Evolutionary conservation across 73 alveolate genomes (phyloP), one percentile per base, ranked within the genome.

Genomic region (Symbiodinium natans): DNA sequence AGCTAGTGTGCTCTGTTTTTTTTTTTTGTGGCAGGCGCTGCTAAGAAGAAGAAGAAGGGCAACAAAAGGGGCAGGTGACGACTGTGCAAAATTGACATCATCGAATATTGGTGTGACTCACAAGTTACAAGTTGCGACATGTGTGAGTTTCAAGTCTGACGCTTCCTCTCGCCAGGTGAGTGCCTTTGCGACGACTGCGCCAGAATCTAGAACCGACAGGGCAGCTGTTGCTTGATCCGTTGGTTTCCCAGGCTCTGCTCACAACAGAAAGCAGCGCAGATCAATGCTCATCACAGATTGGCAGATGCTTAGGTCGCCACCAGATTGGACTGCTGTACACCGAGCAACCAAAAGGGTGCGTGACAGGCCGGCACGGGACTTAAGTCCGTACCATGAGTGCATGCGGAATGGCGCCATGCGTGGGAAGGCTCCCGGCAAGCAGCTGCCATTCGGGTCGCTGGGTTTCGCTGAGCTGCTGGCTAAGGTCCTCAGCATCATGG

Each of bases 391-490:
- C n/a, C n/a, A n/a, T n/a, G n/a, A n/a, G n/a, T n/a, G n/a, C n/a
- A 52, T 52, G 68, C 68, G 13, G 68, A 52, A 2, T 52, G 68
- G 21, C 68, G 0, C 29, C 68, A 11, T 27, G 29, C 68, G 82
- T 13, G 11, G 82, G 25, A 4, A 90, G 97, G 97, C 52, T 68
- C 5, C 88, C 87, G 25, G 52, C n/a, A 1, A 77, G 40, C 17
- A 34, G 46, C 48, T 82, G 29, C 34, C 82, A 19, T 41, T 52
- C 75, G 17, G 88, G 97, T 11, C 88, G 34, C 29, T 90, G 97
- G 97, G 97, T 85, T 8, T 17, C 39, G 41, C 97, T 90, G 86
- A 39, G 38, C 40, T 90, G 97, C 52, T 90, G 97, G 88, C 80
- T 90, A 23, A 90, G 97, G 29, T 5, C 48, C 88, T 71, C 11